Evolutionary conservation across 2,329 filamentous ascomycete genomes (phyloP).

Genomic region (Ilyonectria destructans): DNA sequence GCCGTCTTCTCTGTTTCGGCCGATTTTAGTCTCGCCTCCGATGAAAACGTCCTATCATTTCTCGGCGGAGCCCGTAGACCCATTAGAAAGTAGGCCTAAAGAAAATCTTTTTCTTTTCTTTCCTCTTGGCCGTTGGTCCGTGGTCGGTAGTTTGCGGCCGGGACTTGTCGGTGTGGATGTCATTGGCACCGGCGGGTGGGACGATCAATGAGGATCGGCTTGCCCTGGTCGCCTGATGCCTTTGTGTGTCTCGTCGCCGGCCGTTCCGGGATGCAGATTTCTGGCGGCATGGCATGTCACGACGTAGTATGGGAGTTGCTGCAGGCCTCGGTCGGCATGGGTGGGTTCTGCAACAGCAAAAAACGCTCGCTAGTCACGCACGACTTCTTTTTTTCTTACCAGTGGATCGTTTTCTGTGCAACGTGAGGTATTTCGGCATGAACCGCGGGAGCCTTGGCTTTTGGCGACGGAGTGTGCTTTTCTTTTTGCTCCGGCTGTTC

Average conservation of each 20-base stretch:
- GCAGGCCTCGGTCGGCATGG: conserved; percentile 16
- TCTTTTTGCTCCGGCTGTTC: not conserved
- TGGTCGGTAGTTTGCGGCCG: conserved; percentile 47
- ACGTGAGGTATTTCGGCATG: conserved; percentile 20
- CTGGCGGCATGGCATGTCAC: conserved; percentile 17
- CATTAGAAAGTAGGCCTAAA: conserved; percentile 10
- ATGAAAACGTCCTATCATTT: conserved; percentile 5
- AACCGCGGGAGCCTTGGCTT: conserved; percentile 10
- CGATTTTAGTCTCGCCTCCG: conserved; percentile 25
- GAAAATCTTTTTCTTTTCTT: conserved; percentile 16
- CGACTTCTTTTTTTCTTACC: not conserved
- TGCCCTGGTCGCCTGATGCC: conserved; percentile 38
- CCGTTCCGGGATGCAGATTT: conserved; percentile 30
- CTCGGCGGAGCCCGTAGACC: not conserved
- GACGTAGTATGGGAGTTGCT: not conserved
- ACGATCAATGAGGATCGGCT: conserved; percentile 37
- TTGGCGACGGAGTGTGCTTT: not conserved
- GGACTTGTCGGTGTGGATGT: conserved; percentile 37
- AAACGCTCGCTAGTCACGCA: conserved; percentile 16
- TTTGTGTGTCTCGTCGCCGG: conserved; percentile 29
- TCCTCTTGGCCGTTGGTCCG: conserved; percentile 34
- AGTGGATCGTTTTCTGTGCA: conserved; percentile 10
- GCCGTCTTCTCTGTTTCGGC: conserved; percentile 36
- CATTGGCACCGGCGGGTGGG: conserved; percentile 32
- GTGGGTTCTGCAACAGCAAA: conserved; percentile 13